phyloP scores from a whole-genome alignment of 768 basidiomycete genomes.

The Boletus rubropictus region DNA sequence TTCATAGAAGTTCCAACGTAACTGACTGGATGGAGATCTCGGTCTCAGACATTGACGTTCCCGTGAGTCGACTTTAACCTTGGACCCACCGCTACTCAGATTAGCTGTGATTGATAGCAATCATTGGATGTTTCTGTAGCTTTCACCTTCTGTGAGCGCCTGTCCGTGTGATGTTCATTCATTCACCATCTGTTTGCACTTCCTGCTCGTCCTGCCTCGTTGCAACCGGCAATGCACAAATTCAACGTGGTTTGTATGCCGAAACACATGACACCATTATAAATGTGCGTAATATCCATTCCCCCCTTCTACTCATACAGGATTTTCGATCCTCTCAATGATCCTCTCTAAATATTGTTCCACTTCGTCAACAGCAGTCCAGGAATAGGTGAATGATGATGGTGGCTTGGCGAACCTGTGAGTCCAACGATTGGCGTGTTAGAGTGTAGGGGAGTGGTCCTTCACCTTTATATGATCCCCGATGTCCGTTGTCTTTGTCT shows the following conservation, averaged over 20 bases:
- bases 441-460: background rate
- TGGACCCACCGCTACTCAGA: background rate
- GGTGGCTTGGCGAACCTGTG: conserved; percentile 90
- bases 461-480: background rate
- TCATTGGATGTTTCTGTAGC: conserved; percentile 80
- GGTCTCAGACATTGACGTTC: conserved; percentile 69
- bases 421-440: conserved; percentile 11
- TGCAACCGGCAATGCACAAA: background rate
- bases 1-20: background rate
- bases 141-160: conserved; percentile 14
- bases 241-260: conserved; percentile 56
- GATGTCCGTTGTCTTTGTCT: background rate
- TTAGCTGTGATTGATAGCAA: conserved; percentile 43
- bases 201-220: background rate
- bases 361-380: conserved; percentile 59
- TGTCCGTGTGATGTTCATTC: background rate
- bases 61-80: conserved; percentile 48
- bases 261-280: conserved; percentile 87
- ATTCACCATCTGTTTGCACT: background rate
- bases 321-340: conserved; percentile 33
- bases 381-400: conserved; percentile 53
- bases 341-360: conserved; percentile 44
- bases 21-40: conserved; percentile 3
- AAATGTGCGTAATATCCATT: conserved; percentile 46
- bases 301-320: background rate